Percentiles rank a stretch among this genome's conserved stretches.
phyloP scores from a whole-genome alignment of 2,329 filamentous ascomycete species.

The Paracoccidioides lutzii region DNA sequence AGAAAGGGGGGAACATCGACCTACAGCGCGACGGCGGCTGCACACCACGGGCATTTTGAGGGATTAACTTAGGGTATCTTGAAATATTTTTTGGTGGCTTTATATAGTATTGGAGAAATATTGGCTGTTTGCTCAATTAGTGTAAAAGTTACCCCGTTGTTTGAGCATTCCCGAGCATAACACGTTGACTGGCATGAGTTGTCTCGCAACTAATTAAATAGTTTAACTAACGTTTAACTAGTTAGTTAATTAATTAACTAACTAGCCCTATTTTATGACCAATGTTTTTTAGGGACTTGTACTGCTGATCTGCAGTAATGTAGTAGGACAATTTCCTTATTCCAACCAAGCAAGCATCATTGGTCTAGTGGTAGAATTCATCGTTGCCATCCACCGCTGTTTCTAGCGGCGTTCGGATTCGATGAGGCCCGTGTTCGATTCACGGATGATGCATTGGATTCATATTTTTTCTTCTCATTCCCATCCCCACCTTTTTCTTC shows the following conservation, averaged over 20 bases:
- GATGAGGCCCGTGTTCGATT: constrained; percentile 33
- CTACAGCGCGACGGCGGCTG: constrained; percentile 11
- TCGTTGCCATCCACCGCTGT: background rate
- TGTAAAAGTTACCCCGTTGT: no score
- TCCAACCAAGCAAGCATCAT: constrained; percentile 1
- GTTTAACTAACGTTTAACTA: no score
- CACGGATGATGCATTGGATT: constrained; percentile 30
- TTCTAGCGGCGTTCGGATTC: background rate
- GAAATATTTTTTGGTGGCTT: background rate
- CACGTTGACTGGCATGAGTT: no score
- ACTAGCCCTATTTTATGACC: no score
- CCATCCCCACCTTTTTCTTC: background rate
- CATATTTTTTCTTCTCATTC: background rate
- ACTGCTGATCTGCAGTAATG: background rate
- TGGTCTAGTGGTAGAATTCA: constrained; percentile 5
- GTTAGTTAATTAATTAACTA: no score
- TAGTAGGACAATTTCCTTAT: background rate
- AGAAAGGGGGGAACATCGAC: background rate
- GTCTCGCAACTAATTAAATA: no score
- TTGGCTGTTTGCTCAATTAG: no score
- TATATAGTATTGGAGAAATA: background rate
- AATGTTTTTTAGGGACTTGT: no score
- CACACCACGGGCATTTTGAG: constrained; percentile 6
- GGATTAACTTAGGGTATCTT: background rate
- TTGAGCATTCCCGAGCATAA: no score